Base-by-base conservation (phyloP, 306 rosid species). In the Casuarina equisetifolia region DNA sequence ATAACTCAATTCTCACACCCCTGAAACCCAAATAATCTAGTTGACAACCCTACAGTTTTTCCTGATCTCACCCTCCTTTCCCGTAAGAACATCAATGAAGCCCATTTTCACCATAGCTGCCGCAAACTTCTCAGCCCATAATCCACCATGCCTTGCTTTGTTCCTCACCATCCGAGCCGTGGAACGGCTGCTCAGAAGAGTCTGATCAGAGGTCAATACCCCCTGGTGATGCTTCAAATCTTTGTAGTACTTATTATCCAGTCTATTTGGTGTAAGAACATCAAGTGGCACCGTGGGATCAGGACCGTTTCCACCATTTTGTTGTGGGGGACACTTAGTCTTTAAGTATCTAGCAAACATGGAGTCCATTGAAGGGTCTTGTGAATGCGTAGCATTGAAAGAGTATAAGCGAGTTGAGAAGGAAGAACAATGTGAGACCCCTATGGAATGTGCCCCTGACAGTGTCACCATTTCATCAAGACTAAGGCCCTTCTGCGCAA, bases 81-180 rank as follows among this genome's bases (percentile, higher is more conserved):
- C 78, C 0, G 58, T 62, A 2, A 75, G 55, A 35, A 75, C 71
- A 0, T 75, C 71, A 74, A 59, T 74, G 16, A 3, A 5, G 45
- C 78, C 78, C 78, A 59, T 75, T 61, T 75, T 75, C 51, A 75
- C 78, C 78, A 75, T 75, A 13, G 78, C 78, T 13, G 70, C 59
- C 4, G 72, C 46, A 59, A 75, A 75, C 7, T 61, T 75, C 20
- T 75, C 15, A 16, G 59, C 71, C 78, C 71, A 75, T 10, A 9
- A 4, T n/a, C 32, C 48, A 48, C 35, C 45, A 46, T 75, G 20
- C 16, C 57, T 20, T 15, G 72, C 59, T 35, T 59, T 46, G 36
- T 75, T 44, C 58, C 17, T 75, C 49, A 75, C 78, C 9, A 46
- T 59, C 13, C 16, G 8, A 2, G 45, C 57, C 0, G 72, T 46